These are phyloP conservation scores for Kwoniella dendrophila DNA, from an alignment of 768 basidiomycete genomes.

Conservation along the genomic window DNA sequence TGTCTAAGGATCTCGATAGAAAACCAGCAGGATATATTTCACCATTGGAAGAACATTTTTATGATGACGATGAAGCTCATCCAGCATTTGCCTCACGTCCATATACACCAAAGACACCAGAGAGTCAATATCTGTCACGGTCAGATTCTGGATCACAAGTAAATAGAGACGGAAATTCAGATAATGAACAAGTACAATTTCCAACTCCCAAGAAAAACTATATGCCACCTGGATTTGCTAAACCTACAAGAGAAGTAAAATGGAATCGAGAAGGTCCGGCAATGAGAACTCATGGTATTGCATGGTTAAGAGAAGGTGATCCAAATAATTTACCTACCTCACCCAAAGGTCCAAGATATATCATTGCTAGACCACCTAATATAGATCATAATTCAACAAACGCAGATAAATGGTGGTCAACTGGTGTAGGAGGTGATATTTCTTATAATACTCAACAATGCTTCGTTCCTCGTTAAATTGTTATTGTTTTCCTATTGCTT, in stretches of 20 bases:
- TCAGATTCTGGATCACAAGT: no score
- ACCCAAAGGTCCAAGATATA: constrained; percentile 43
- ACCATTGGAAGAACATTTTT: constrained; percentile 22
- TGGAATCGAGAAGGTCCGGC: constrained; percentile 47
- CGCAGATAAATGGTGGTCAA: constrained; percentile 16
- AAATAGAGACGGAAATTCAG: no score
- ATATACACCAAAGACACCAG: not conserved
- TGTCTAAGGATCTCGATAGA: not conserved
- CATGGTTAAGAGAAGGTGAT: constrained; percentile 35
- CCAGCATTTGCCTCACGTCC: constrained; percentile 21
- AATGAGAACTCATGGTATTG: constrained; percentile 47
- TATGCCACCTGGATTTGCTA: constrained; percentile 38
- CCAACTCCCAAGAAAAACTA: constrained; percentile 19
- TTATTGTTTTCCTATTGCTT: no score
- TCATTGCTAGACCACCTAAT: constrained; percentile 41
- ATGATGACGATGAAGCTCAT: constrained; percentile 40
- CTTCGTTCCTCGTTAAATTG: no score
- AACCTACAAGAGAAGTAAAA: constrained; percentile 25
- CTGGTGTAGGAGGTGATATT: not conserved
- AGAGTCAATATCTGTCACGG: not conserved
- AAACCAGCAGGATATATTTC: constrained; percentile 28
- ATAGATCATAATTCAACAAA: not conserved
- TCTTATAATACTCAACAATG: no score
- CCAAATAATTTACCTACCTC: constrained; percentile 9
- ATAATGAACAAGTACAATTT: not conserved